Evolutionary conservation across 108 stramenopile genomes (phyloP), one percentile per base, ranked within the genome.

Genomic region (Nitzschia palea): DNA sequence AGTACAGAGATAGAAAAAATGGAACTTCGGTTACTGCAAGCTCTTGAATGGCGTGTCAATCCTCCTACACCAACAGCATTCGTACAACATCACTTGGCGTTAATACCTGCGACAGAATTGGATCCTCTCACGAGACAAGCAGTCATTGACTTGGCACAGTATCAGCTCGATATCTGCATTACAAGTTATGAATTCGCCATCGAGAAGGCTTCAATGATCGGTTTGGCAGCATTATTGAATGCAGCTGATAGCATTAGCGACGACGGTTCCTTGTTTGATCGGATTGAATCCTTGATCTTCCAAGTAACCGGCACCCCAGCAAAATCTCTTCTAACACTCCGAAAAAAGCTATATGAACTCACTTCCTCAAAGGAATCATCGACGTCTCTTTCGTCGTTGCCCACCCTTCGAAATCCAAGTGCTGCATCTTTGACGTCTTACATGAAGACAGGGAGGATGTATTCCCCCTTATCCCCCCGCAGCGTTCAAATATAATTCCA

Each of bases 21-120:
- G 85, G 89, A 90, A 60, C 12, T 44, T 18, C 36, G 8, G 4
- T 29, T 70, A 37, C 33, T 80, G 44, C 31, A 40, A n/a, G 78
- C 82, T 9, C 59, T 90, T 15, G 3, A 70, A 30, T 85, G 80
- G 80, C 63, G 71, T 12, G 55, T 81, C 23, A 74, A 81, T 54
- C 80, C 80, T 23, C 80, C 80, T 6, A 79, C 77, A 23, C 57
- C 77, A 15, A 54, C 44, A 30, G 44, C 31, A 1, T 71, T 71
- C 44, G 70, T 62, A 30, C 14, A 40, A 9, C 42, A 20, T 22
- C 61, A 55, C 52, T 30, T 71, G 6, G 51, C 54, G 15, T n/a
- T 70, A 22, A 32, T 71, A 3, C 8, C 56, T 3, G 34, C 23
- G 27, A 35, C 53, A 26, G 37, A 68, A 2, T 33, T 70, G 1